Evolutionary conservation across 2,329 filamentous ascomycete genomes (phyloP).

Genomic region (Graphilbum fragrans): DNA sequence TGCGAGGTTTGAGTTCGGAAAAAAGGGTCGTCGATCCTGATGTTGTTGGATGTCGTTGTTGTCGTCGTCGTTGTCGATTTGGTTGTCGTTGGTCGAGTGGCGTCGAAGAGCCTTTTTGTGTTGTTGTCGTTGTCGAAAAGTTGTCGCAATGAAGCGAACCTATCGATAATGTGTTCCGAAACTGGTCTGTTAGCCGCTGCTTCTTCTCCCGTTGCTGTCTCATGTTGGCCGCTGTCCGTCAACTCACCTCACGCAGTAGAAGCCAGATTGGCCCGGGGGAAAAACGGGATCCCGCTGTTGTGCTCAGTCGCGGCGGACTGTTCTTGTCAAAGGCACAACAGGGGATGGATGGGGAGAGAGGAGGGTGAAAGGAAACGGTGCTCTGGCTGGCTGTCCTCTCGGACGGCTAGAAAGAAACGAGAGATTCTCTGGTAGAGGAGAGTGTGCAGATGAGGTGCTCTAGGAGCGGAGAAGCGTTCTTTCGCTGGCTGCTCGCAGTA

Average conservation of each 20-base stretch:
- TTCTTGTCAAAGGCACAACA: constrained; percentile 7
- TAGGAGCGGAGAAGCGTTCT: too few relatives aligned
- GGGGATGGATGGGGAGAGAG: background rate
- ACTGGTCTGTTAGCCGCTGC: constrained; percentile 13
- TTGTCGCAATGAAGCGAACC: constrained; percentile 38
- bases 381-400: background rate
- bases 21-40: constrained; percentile 4
- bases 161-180: constrained; percentile 19
- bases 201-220: background rate
- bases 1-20: constrained; percentile 17
- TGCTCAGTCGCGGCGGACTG: constrained; percentile 36
- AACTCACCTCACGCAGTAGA: constrained; percentile 68
- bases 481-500: too few relatives aligned
- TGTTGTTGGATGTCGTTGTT: constrained; percentile 4
- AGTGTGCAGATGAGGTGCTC: too few relatives aligned
- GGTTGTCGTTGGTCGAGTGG: constrained; percentile 7
- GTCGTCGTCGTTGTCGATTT: constrained; percentile 7
- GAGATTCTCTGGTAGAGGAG: too few relatives aligned
- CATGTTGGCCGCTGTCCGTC: background rate
- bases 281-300: constrained; percentile 22
- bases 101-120: constrained; percentile 4
- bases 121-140: constrained; percentile 20
- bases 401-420: background rate
- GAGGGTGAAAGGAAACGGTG: constrained; percentile 10
- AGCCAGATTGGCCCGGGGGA: constrained; percentile 65